Conservation (phyloP, 1,284 basidiomycete species). For the Pseudozyma thailandica region DNA sequence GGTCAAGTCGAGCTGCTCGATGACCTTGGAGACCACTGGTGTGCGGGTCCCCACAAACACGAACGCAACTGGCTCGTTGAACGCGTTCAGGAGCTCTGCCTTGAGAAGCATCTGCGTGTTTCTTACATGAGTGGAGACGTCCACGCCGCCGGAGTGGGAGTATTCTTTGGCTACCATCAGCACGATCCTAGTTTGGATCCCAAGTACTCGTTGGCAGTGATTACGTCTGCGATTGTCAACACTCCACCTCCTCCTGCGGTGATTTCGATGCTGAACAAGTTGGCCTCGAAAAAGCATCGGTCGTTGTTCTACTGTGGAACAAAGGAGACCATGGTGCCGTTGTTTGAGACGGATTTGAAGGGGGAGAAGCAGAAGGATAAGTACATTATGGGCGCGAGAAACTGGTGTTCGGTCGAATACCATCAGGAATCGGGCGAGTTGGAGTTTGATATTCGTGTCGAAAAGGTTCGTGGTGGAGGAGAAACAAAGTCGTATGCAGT, state of each 20-base stretch:
- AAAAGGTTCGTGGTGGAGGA: slow-evolving; percentile 69
- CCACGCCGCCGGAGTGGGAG: slow-evolving; percentile 59
- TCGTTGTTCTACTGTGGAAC: slow-evolving; percentile 69
- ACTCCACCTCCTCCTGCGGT: slow-evolving; percentile 79
- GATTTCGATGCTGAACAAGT: slow-evolving; percentile 80
- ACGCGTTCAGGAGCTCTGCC: slow-evolving; percentile 68
- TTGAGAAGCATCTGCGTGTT: slow-evolving; percentile 59
- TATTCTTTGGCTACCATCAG: slow-evolving; percentile 48
- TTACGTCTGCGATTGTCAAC: slow-evolving; percentile 66
- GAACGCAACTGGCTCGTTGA: slow-evolving; percentile 91
- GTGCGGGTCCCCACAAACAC: slow-evolving; percentile 73
- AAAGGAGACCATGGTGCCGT: slow-evolving; percentile 80
- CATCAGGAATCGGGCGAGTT: slow-evolving; percentile 76
- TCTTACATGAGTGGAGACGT: slow-evolving; percentile 66
- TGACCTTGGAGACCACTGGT: slow-evolving; percentile 80
- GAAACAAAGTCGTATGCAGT: slow-evolving; percentile 61
- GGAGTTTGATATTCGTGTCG: slow-evolving; percentile 87
- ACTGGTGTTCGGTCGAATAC: slow-evolving; percentile 85
- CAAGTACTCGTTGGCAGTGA: slow-evolving; percentile 64
- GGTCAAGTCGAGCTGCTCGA: slow-evolving; percentile 67
- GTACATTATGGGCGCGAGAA: slow-evolving; percentile 83
- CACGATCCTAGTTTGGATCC: slow-evolving; percentile 60
- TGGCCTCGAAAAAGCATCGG: slow-evolving; percentile 83
- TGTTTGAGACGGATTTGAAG: slow-evolving; percentile 82
- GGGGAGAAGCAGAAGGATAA: slow-evolving; percentile 76